Percentiles rank a stretch among this genome's conserved stretches.
These are phyloP conservation scores for Amanita molliuscula DNA, from an alignment of 768 basidiomycete genomes.

Conservation along the genomic window DNA sequence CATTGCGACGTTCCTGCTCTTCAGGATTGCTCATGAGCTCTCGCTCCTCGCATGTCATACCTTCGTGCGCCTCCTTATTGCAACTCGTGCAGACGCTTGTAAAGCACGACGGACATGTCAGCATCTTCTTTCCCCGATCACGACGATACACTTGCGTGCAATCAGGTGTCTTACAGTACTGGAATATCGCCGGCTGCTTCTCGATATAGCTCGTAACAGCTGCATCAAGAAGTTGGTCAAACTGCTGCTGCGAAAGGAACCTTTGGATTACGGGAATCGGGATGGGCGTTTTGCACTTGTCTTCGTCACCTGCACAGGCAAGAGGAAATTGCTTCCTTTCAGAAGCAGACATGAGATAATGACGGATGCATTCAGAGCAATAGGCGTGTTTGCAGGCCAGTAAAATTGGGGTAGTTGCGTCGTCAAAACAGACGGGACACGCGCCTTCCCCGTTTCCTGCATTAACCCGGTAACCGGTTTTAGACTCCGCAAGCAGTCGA, in stretches of 20 bases:
- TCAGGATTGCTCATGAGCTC: slow-evolving; percentile 22
- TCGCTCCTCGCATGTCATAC: slow-evolving; percentile 36
- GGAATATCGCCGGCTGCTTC: slow-evolving; percentile 31
- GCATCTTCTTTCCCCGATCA: slow-evolving; percentile 14
- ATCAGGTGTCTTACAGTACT: slow-evolving; percentile 46
- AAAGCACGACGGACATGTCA: slow-evolving; percentile 45
- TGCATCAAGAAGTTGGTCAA: slow-evolving; percentile 29
- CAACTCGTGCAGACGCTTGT: slow-evolving; percentile 37
- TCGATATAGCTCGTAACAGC: slow-evolving; percentile 37
- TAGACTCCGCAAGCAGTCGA: background rate
- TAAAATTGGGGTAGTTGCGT: background rate
- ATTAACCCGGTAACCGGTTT: background rate
- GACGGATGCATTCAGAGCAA: slow-evolving; percentile 3
- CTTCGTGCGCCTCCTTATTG: slow-evolving; percentile 38
- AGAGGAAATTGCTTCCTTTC: slow-evolving; percentile 4
- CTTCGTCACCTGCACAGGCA: background rate
- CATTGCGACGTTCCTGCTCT: slow-evolving; percentile 31
- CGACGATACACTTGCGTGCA: slow-evolving; percentile 36
- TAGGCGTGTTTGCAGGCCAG: slow-evolving; percentile 1
- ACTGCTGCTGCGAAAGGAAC: slow-evolving; percentile 29
- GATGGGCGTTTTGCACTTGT: slow-evolving; percentile 15
- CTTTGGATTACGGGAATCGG: slow-evolving; percentile 27
- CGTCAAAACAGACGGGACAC: slow-evolving; percentile 6
- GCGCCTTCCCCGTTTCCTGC: background rate
- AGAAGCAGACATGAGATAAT: slow-evolving; percentile 1